Evolutionary conservation across 2,329 filamentous ascomycete genomes (phyloP).

Genomic region (Arthrobotrys pseudoclavata): DNA sequence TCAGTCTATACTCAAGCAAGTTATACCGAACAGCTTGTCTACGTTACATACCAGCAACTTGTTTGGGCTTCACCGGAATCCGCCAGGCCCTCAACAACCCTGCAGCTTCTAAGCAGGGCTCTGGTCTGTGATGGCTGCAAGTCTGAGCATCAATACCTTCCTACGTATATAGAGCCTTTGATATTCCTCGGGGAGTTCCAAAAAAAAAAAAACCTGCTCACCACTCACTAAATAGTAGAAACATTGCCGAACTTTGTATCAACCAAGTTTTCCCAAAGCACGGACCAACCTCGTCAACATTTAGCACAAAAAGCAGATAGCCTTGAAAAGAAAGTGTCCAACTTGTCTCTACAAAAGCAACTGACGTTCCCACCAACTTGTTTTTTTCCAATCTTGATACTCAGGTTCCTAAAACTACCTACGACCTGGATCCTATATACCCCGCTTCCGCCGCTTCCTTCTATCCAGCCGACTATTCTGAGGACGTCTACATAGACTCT

Average conservation of each 20-base stretch:
- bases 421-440: constrained; percentile 54
- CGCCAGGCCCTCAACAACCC: constrained; percentile 25
- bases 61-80: constrained; percentile 28
- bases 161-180: constrained; percentile 53
- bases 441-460: constrained; percentile 45
- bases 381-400: constrained; percentile 58
- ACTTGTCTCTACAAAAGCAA: constrained; percentile 58
- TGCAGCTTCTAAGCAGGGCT: constrained; percentile 23
- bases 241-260: constrained; percentile 52
- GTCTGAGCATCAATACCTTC: constrained; percentile 21
- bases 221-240: constrained; percentile 39
- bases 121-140: constrained; percentile 7
- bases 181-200: constrained; percentile 25
- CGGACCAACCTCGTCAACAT: constrained; percentile 46
- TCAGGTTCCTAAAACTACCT: constrained; percentile 46
- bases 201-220: constrained; percentile 51
- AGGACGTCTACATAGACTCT: constrained; percentile 27
- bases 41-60: constrained; percentile 39
- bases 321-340: constrained; percentile 55
- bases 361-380: constrained; percentile 48
- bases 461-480: constrained; percentile 46
- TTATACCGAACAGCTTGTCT: constrained; percentile 15
- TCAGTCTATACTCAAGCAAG: constrained; percentile 31
- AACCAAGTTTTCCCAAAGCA: constrained; percentile 46
- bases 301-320: constrained; percentile 43